Conservation (phyloP, 768 basidiomycete species). For the Xerocomellus chrysenteron region DNA sequence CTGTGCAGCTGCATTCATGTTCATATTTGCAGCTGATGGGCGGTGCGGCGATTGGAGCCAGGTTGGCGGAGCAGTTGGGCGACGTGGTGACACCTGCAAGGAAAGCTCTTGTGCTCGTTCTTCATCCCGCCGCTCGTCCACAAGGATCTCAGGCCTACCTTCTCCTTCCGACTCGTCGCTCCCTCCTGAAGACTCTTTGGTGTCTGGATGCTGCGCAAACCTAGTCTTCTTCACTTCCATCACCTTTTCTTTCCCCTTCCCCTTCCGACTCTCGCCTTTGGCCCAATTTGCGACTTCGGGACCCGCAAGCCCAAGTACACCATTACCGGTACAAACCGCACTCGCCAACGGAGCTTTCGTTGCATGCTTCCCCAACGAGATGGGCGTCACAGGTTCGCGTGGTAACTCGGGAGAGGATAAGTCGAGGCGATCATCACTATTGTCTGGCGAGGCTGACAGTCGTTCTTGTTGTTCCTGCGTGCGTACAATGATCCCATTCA, state of each 20-base stretch:
- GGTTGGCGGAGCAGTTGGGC: slow-evolving; percentile 35
- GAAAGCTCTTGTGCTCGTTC: slow-evolving; percentile 38
- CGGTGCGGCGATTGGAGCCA: slow-evolving; percentile 43
- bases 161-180: slow-evolving; percentile 11
- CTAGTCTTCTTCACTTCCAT: slow-evolving; percentile 43
- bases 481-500: neutral
- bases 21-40: slow-evolving; percentile 23
- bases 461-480: slow-evolving; percentile 5
- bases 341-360: slow-evolving; percentile 8
- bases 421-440: slow-evolving; percentile 14
- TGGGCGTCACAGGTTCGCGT: slow-evolving; percentile 32
- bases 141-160: neutral
- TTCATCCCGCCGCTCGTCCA: slow-evolving; percentile 20
- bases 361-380: slow-evolving; percentile 26
- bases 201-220: slow-evolving; percentile 36
- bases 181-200: slow-evolving; percentile 23
- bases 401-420: slow-evolving; percentile 34
- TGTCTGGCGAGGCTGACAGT: slow-evolving; percentile 17
- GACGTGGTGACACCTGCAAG: slow-evolving; percentile 60
- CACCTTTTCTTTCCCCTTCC: slow-evolving; percentile 25
- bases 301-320: slow-evolving; percentile 46
- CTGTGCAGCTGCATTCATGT: slow-evolving; percentile 40
- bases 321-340: slow-evolving; percentile 16
- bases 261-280: slow-evolving; percentile 38
- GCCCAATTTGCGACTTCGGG: slow-evolving; percentile 57